Conservation (phyloP, 257 asterid species). For the Phtheirospermum japonicum region DNA sequence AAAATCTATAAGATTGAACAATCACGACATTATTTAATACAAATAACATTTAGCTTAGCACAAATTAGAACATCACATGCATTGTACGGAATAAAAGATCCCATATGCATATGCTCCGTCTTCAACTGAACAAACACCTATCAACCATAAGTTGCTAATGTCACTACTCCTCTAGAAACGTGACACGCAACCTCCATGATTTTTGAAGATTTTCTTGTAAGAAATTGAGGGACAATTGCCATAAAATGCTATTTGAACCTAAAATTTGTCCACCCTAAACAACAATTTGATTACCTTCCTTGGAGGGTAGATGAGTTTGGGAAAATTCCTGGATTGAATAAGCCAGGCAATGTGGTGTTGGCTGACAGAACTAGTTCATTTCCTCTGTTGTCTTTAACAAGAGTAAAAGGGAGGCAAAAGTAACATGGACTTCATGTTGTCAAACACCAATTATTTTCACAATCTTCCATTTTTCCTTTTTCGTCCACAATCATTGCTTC, state of each 20-base stretch:
- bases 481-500: conserved; percentile 24
- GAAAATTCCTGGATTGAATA: conserved; percentile 21
- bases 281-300: conserved; percentile 10
- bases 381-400: conserved; percentile 35
- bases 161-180: not conserved
- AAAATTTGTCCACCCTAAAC: conserved; percentile 21
- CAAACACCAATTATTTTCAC: conserved; percentile 33
- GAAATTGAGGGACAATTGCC: conserved; percentile 22
- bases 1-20: too few relatives aligned
- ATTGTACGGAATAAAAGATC: not conserved
- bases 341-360: too few relatives aligned
- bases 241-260: conserved; percentile 2
- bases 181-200: not conserved
- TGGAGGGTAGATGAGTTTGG: conserved; percentile 14
- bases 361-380: conserved; percentile 28
- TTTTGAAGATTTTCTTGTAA: not conserved
- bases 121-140: not conserved
- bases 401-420: conserved; percentile 49
- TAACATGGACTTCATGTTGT: conserved; percentile 54
- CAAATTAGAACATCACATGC: not conserved
- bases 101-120: not conserved
- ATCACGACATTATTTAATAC: too few relatives aligned
- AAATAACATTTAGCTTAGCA: too few relatives aligned
- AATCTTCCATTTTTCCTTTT: not conserved
- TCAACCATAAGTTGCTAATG: not conserved